Evolutionary conservation across 164 flowering plant genomes (phyloP), one percentile per base, ranked within the genome.

Genomic region (Chimonanthus salicifolius): DNA sequence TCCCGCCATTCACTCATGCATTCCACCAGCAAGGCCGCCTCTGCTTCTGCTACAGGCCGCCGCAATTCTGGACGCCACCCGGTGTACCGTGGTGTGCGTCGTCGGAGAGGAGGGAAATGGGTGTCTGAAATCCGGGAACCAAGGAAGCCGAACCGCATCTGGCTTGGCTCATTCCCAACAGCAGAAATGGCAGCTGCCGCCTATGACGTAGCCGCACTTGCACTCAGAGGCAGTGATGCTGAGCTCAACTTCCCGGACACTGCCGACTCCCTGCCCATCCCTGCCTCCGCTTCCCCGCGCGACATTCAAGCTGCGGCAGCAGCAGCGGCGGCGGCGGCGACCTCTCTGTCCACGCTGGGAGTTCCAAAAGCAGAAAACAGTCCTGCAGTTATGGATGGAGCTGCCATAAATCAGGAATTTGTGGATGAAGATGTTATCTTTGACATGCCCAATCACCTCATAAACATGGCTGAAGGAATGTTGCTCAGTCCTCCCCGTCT

Each of bases 391-490:
- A 7, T 43, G 18, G 43, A 66, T 15, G 48, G 5, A 45, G 60
- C 4, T 9, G 68, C 6, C 18, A 21, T 43, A 62, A 44, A 68
- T 48, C 48, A 65, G 67, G 85, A 80, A 21, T 91, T 85, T 77
- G 73, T 91, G 1, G 97, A 91, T 51, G 94, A 88, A 78, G 96
- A 91, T 54, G 69, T 83, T 81, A 80, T 91, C 64, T 91, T 89
- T 72, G 88, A 89, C 72, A 86, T 91, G 92, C 97, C 97, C 9
- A 88, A 86, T 86, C 72, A 89, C 63, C 77, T 91, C 9, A 71
- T 74, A 50, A 85, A 87, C 68, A 91, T 91, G 97, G 97, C 97
- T 13, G 87, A 91, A 76, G 94, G 92, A 47, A 87, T 91, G 97
- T 84, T 91, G 73, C 80, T 91, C 43, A 89, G 94, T 77, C 97